Base-by-base conservation (phyloP, 2,329 filamentous ascomycete genomes). In the Nemania serpens region DNA sequence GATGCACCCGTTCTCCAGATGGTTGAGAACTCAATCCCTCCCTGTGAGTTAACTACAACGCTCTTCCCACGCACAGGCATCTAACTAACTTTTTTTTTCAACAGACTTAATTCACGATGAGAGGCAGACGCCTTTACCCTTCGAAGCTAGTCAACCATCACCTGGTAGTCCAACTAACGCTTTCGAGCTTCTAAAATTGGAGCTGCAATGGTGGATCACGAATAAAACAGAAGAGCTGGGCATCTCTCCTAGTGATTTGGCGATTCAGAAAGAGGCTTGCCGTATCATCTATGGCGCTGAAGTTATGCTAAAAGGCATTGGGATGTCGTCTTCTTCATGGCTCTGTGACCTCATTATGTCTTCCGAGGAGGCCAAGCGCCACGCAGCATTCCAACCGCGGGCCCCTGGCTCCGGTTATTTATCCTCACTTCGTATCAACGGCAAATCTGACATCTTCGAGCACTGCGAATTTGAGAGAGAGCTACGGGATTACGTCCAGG, bases 1-100 rank as follows among this genome's bases (percentile, higher is more conserved):
- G 86, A 88, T 57, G 76, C 77, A 29, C 81, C 84, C 37, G 81
- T 88, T 43, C 77, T 87, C 66, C 79, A 85, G 63, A 82, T 88
- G 78, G 82, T 88, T 68, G 86, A 88, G 73, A 88, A 88, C 70
- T 85, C 85, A 48, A 87, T 89, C 59, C 86, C 86, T 55, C 85
- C 86, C 51, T 88, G 84, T 86, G 81, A 78, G 82, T 76, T 75
- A 71, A 72, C 71, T 68, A n/a, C 6, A 45, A 51, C 2, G 63
- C 74, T 49, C 69, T 59, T 74, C 71, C 73, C 71, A 72, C 61
- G 75, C 47, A 64, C 45, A 34, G 53, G 42, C 75, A 77, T 81
- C 76, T 81, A 69, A 76, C 33, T 20, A 54, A 2, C 62, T 59
- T 63, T 59, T 48, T 53, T 7, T 29, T 7, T 29, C 7, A 29